These are phyloP conservation scores for Jamesozyma hellenica DNA, from an alignment of 805 yeast genomes.

Conservation along the genomic window DNA sequence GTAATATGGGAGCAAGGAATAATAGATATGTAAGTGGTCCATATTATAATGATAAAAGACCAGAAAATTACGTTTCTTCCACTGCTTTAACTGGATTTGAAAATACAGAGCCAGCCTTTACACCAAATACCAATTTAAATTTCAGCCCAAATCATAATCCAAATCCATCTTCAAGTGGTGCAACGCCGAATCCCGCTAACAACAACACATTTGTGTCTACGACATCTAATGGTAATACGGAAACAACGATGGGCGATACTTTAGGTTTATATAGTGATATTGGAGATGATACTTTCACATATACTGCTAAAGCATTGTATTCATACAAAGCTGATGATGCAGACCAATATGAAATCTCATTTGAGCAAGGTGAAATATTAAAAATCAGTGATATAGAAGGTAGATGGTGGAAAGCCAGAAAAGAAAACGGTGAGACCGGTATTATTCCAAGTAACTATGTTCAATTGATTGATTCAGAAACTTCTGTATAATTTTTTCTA, in stretches of 20 bases:
- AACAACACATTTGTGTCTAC: conserved; percentile 21
- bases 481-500: conserved; percentile 9
- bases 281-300: conserved; percentile 47
- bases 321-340: conserved; percentile 83
- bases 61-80: conserved; percentile 35
- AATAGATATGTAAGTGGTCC: conserved; percentile 2
- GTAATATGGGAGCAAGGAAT: neutral
- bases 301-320: conserved; percentile 78
- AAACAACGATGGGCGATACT: conserved; percentile 30
- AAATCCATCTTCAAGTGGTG: neutral
- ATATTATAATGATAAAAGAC: conserved; percentile 7
- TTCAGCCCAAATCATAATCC: neutral
- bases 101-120: conserved; percentile 31
- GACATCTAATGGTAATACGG: conserved; percentile 24
- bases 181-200: conserved; percentile 3
- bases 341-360: conserved; percentile 86
- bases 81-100: conserved; percentile 54
- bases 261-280: conserved; percentile 29
- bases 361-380: conserved; percentile 81
- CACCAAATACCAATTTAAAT: conserved; percentile 1
- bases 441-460: conserved; percentile 94
- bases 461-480: conserved; percentile 42
- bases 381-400: conserved; percentile 89
- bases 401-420: conserved; percentile 97
- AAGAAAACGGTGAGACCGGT: conserved; percentile 85